These are phyloP conservation scores for Hypsizygus marmoreus DNA, from an alignment of 768 basidiomycete species.

Conservation along the genomic window DNA sequence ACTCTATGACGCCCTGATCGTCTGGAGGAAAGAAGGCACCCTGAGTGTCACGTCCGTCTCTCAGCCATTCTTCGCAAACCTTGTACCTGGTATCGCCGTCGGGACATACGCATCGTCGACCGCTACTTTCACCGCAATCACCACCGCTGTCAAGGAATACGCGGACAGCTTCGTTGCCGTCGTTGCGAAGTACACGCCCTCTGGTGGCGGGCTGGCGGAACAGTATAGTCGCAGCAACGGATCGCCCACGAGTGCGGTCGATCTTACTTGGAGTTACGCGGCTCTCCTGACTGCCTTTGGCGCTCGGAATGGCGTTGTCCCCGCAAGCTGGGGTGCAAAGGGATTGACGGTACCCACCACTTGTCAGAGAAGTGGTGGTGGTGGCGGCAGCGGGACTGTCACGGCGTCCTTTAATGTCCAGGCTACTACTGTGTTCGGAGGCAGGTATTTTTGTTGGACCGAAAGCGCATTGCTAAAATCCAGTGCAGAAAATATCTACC, in stretches of 20 bases:
- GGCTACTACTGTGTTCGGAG: constrained; percentile 60
- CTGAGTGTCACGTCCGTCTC: constrained; percentile 60
- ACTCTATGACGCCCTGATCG: constrained; percentile 69
- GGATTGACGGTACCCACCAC: constrained; percentile 49
- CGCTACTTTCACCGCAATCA: constrained; percentile 51
- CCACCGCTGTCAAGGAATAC: constrained; percentile 47
- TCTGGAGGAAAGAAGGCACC: constrained; percentile 56
- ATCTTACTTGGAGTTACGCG: constrained; percentile 81
- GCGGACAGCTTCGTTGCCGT: constrained; percentile 68
- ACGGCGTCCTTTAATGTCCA: constrained; percentile 66
- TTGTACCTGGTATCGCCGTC: constrained; percentile 44
- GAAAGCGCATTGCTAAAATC: neutral
- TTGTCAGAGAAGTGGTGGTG: constrained; percentile 37
- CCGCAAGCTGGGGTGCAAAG: constrained; percentile 66
- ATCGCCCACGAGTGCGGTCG: constrained; percentile 54
- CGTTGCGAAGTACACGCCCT: constrained; percentile 63
- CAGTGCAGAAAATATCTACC: constrained; percentile 66
- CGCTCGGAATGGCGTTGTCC: constrained; percentile 48
- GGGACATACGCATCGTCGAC: constrained; percentile 55
- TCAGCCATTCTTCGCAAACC: constrained; percentile 69
- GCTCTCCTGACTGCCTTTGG: constrained; percentile 60
- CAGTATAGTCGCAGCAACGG: constrained; percentile 59
- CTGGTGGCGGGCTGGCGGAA: constrained; percentile 60
- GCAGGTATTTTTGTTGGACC: constrained; percentile 34
- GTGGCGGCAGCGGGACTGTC: constrained; percentile 33